A percentile compares a stretch with the other conserved stretches of the same genome.
These are phyloP conservation scores for Fraxinus pennsylvanica DNA, from an alignment of 257 asterid genomes.

Conservation along the genomic window DNA sequence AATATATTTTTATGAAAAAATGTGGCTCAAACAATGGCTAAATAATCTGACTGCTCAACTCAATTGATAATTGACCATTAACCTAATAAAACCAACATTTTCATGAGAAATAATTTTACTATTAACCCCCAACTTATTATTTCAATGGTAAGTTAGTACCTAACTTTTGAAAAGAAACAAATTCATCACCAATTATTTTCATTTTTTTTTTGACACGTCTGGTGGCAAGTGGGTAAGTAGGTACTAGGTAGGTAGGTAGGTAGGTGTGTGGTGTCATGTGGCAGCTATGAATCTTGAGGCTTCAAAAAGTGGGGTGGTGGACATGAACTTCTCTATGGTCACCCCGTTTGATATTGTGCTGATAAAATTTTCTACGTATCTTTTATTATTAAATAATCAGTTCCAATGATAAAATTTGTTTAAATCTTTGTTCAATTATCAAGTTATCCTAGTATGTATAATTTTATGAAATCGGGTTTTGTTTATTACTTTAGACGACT, in stretches of 20 bases:
- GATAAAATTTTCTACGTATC: too few relatives aligned
- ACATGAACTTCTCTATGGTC: too few relatives aligned
- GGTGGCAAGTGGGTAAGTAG: too few relatives aligned
- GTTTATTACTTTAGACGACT: not conserved
- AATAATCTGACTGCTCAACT: slow-evolving; percentile 32
- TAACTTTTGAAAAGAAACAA: not conserved
- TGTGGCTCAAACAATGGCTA: too few relatives aligned
- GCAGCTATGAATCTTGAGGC: not conserved
- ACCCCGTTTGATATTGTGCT: not conserved
- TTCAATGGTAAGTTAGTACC: not conserved
- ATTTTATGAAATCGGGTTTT: too few relatives aligned
- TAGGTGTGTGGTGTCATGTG: not conserved
- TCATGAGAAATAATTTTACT: not conserved
- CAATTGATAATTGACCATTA: slow-evolving; percentile 31
- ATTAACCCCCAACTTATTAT: not conserved
- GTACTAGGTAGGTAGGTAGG: too few relatives aligned
- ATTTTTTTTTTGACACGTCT: not conserved
- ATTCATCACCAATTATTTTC: not conserved
- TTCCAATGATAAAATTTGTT: too few relatives aligned
- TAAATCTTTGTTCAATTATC: too few relatives aligned
- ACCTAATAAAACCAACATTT: slow-evolving; percentile 22
- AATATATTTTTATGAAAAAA: too few relatives aligned
- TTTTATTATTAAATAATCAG: too few relatives aligned
- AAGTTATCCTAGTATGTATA: not conserved
- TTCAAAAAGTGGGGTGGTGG: not conserved